Percentiles rank a stretch among this genome's conserved stretches.
Conservation (phyloP, 805 yeast genomes). For the Teunomyces kruisii region DNA sequence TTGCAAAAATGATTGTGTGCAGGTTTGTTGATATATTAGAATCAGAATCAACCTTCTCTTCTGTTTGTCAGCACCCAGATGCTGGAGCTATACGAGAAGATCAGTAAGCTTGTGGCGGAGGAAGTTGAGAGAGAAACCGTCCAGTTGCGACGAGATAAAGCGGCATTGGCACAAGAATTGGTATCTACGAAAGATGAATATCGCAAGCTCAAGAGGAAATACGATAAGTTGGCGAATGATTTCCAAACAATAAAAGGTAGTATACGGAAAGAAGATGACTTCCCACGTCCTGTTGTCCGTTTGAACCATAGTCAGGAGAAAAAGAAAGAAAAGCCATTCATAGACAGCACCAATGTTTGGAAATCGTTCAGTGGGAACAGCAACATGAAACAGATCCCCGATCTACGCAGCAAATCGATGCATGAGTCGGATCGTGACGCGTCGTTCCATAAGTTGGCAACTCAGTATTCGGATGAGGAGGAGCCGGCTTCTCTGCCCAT, state of each 20-base stretch:
- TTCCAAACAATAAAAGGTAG: not conserved
- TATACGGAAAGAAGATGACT: not conserved
- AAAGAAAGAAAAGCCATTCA: not conserved
- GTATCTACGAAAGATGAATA: not conserved
- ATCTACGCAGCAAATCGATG: slow-evolving; percentile 11
- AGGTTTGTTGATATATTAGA: not conserved
- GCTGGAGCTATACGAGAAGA: slow-evolving; percentile 1
- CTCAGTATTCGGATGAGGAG: slow-evolving; percentile 27
- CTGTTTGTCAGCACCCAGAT: not conserved
- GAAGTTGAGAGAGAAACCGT: not conserved
- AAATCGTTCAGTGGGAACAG: slow-evolving; percentile 7
- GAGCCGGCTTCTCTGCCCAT: slow-evolving; percentile 11
- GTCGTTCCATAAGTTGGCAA: slow-evolving; percentile 21
- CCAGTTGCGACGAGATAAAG: not conserved
- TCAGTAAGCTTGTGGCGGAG: slow-evolving; percentile 3
- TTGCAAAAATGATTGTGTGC: not conserved
- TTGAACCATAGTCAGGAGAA: not conserved
- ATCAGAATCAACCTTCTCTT: not conserved
- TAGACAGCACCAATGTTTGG: slow-evolving; percentile 2
- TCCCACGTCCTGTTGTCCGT: not conserved
- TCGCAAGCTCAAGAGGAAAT: not conserved
- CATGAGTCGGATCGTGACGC: slow-evolving; percentile 9
- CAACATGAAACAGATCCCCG: slow-evolving; percentile 8
- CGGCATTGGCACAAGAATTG: not conserved
- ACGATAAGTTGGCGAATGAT: not conserved